Evolutionary conservation across 352 stramenopile genomes (phyloP).

Genomic region (Phytophthora sp.): DNA sequence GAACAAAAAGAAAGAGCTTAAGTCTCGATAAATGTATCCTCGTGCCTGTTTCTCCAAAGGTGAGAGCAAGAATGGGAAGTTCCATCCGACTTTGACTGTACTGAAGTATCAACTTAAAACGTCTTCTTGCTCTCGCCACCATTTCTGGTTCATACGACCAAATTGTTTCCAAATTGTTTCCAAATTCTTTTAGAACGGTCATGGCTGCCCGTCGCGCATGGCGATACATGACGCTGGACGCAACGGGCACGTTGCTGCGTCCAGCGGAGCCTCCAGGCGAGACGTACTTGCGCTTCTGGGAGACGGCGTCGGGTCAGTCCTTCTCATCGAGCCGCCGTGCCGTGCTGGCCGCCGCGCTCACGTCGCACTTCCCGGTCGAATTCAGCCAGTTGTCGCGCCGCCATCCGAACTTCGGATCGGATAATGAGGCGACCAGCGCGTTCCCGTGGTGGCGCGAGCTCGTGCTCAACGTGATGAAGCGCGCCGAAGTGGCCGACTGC

Average conservation of each 20-base stretch:
- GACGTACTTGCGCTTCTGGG: slow-evolving; percentile 63
- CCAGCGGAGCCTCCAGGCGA: slow-evolving; percentile 47
- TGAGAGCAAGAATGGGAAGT: slow-evolving; percentile 24
- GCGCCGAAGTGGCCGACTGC: slow-evolving; percentile 17
- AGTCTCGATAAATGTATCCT: slow-evolving; percentile 37
- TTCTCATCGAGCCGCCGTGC: slow-evolving; percentile 34
- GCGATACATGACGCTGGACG: slow-evolving; percentile 69
- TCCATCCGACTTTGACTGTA: no score
- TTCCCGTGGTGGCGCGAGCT: slow-evolving; percentile 66
- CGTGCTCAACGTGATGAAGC: slow-evolving; percentile 51
- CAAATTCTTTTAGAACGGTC: not conserved
- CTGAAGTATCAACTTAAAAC: slow-evolving; percentile 3
- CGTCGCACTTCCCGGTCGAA: slow-evolving; percentile 42
- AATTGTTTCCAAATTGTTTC: not conserved
- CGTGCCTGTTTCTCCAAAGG: slow-evolving; percentile 14
- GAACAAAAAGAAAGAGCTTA: slow-evolving; percentile 27
- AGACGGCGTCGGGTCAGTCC: slow-evolving; percentile 28
- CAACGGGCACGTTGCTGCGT: slow-evolving; percentile 72
- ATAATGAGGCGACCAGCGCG: slow-evolving; percentile 22
- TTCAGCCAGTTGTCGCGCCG: slow-evolving; percentile 40
- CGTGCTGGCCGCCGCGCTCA: slow-evolving; percentile 31
- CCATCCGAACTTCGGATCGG: slow-evolving; percentile 62
- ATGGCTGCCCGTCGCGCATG: slow-evolving; percentile 25
- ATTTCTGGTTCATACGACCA: slow-evolving; percentile 12
- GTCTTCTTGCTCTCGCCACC: slow-evolving; percentile 33